phyloP scores from a whole-genome alignment of 1,284 basidiomycete species.

The Amylostereum chailletii region DNA sequence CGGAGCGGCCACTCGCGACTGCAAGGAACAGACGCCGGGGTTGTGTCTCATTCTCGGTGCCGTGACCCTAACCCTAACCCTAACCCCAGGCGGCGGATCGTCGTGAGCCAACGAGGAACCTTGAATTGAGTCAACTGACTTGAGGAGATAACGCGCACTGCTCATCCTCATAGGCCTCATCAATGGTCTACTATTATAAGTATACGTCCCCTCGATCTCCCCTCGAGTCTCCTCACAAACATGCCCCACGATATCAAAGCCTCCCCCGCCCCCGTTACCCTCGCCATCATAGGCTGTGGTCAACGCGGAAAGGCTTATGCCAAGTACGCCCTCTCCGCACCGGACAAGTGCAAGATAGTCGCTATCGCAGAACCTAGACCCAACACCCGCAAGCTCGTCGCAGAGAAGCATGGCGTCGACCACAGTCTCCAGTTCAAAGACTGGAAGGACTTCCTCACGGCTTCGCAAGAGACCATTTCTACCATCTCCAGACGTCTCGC shows the following conservation, averaged over 20 bases:
- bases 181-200: too few species aligned
- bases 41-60: too few species aligned
- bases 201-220: too few species aligned
- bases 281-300: slow-evolving; percentile 67
- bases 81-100: too few species aligned
- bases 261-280: slow-evolving; percentile 27
- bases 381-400: slow-evolving; percentile 52
- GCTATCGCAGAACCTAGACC: slow-evolving; percentile 77
- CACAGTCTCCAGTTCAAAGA: slow-evolving; percentile 56
- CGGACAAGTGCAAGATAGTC: slow-evolving; percentile 63
- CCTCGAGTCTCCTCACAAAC: slow-evolving; percentile 1
- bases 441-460: slow-evolving; percentile 65
- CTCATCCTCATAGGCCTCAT: too few species aligned
- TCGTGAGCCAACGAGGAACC: too few species aligned
- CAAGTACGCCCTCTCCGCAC: slow-evolving; percentile 49
- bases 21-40: too few species aligned
- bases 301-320: slow-evolving; percentile 76
- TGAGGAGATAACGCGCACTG: too few species aligned
- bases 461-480: slow-evolving; percentile 55
- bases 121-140: too few species aligned
- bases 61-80: too few species aligned
- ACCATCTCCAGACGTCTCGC: slow-evolving; percentile 61
- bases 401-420: slow-evolving; percentile 49
- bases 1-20: too few species aligned
- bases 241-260: slow-evolving; percentile 18